Base-by-base conservation (phyloP, 352 stramenopile species). In the Peronospora tabacina region DNA sequence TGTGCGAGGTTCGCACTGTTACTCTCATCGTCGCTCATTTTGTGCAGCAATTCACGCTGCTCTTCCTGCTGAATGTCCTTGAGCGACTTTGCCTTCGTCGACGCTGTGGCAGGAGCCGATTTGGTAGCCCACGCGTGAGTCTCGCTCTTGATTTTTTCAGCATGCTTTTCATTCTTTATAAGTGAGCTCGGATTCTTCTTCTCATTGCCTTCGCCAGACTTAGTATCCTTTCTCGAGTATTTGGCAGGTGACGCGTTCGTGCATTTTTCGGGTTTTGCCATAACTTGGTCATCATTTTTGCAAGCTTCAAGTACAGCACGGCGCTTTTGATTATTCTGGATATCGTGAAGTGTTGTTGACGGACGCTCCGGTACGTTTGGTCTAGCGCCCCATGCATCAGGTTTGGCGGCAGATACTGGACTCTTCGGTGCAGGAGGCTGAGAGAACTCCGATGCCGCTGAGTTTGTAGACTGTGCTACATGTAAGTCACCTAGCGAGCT, bases 61-160 rank as follows among this genome's bases (percentile, higher is more conserved):
- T 91, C 76, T 63, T 91, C 76, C 20, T 82, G 66, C 41, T 93
- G 82, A 47, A 94, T 94, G 15, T 87, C 72, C 48, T 90, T 88
- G 1, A 94, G 66, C 5, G 78, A 87, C 40, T 84, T 75, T 15
- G 33, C 55, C 30, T 22, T 52, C 17, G 16, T 58, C 5, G 52
- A 33, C 26, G 43, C 17, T 44, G 55, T 26, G 49, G 49, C 19
- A 30, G 45, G 40, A 2, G 38, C 19, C 16, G 50, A 39, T 42
- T 51, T 51, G 24, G 60, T 70, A 17, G 61, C 63, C 74, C 75
- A 85, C 7, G 68, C 60, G 17, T 61, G 69, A 12, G 58, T 47
- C 33, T 67, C 59, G 44, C 62, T 64, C 22, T 55, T 50, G 1
- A 39, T 36, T 13, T 39, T 57, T 12, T 67, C 49, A 28, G 12